phyloP scores from a whole-genome alignment of 2,329 filamentous ascomycete species.

The Pestalotiopsis sp. region DNA sequence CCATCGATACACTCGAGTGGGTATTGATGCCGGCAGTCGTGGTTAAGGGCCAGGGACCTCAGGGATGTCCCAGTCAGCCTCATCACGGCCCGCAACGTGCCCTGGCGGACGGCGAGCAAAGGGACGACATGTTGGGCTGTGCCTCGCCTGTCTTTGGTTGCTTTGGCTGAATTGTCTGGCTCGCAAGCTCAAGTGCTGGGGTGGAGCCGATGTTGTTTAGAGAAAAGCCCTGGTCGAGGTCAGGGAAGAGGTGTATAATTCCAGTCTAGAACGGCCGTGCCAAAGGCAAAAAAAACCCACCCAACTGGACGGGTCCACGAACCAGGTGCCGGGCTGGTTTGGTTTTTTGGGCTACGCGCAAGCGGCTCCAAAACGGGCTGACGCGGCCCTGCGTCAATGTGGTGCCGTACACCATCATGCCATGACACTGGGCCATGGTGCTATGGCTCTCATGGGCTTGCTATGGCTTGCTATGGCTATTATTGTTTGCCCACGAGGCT shows the following conservation, averaged over 20 bases:
- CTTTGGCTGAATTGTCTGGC: not conserved
- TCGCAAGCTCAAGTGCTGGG: not conserved
- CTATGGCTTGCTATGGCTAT: not conserved
- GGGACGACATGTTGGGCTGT: not conserved
- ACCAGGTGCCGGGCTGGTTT: constrained; percentile 1
- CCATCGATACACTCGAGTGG: not conserved
- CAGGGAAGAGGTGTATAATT: not conserved
- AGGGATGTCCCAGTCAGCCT: not conserved
- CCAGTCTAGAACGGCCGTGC: not conserved
- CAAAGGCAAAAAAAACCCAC: not conserved
- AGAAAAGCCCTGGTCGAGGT: not conserved
- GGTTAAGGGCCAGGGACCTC: not conserved
- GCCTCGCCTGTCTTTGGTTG: not conserved
- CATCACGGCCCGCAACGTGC: not conserved
- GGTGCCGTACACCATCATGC: not conserved
- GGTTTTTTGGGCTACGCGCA: constrained; percentile 4
- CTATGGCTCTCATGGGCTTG: too few relatives aligned
- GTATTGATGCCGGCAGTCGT: constrained; percentile 1
- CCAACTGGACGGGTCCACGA: not conserved
- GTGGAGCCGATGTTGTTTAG: not conserved
- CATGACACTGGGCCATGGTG: not conserved
- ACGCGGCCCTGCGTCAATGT: constrained; percentile 6
- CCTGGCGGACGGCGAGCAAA: not conserved
- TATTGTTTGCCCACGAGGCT: not conserved
- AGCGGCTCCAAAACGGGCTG: not conserved